phyloP scores from a whole-genome alignment of 306 rosid genomes.

The Lathyrus oleraceus region DNA sequence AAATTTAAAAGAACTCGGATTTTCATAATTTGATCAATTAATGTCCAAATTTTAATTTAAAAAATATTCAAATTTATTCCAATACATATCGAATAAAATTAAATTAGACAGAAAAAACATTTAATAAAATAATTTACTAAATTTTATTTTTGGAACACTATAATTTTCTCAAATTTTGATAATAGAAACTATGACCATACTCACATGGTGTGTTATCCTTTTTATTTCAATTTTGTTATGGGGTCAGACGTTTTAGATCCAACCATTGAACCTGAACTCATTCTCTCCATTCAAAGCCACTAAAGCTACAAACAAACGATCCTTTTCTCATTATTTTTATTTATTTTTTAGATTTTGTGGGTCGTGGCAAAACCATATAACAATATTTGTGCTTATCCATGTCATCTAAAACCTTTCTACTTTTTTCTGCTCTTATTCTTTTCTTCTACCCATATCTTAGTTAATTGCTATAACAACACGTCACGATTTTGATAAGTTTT shows the following conservation, averaged over 20 bases:
- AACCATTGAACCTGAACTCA: conserved; percentile 39
- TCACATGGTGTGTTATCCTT: not conserved
- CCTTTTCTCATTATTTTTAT: conserved; percentile 24
- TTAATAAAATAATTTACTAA: no score
- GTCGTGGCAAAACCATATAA: not conserved
- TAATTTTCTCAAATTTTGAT: no score
- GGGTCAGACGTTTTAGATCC: not conserved
- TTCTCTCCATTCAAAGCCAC: conserved; percentile 30
- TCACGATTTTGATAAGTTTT: no score
- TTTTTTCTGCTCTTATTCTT: not conserved
- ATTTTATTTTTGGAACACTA: no score
- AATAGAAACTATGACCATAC: not conserved
- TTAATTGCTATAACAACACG: not conserved
- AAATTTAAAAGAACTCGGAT: no score
- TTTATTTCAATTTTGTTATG: not conserved
- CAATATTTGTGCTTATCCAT: not conserved
- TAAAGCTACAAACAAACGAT: conserved; percentile 15
- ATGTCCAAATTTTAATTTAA: no score
- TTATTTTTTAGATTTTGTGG: not conserved
- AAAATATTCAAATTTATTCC: no score
- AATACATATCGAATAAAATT: no score
- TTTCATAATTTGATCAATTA: no score
- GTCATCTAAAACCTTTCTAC: not conserved
- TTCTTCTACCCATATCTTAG: not conserved
- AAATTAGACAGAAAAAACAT: no score